A percentile compares a stretch with the other conserved stretches of the same genome.
phyloP scores from a whole-genome alignment of 2,329 filamentous ascomycete species.

The Botrytis sinoallii region DNA sequence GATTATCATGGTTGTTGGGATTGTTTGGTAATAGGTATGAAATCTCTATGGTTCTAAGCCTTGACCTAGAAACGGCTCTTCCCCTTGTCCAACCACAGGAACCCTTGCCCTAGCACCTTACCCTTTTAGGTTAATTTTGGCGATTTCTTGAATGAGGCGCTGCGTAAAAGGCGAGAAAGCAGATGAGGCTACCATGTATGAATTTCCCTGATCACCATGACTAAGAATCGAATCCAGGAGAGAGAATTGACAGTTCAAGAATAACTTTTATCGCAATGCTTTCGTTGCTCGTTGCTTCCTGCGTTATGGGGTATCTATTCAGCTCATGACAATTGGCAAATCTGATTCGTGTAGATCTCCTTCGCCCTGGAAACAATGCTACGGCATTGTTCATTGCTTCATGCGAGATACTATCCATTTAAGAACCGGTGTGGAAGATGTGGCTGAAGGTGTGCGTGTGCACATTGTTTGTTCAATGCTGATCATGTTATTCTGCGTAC shows the following conservation, averaged over 20 bases:
- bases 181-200: constrained; percentile 11
- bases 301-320: constrained; percentile 12
- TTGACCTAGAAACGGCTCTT: constrained; percentile 20
- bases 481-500: constrained; percentile 10
- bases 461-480: not conserved
- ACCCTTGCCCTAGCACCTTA: constrained; percentile 9
- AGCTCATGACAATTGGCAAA: constrained; percentile 7
- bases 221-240: not conserved
- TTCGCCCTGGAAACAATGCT: not conserved
- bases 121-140: constrained; percentile 14
- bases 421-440: constrained; percentile 11
- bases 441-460: constrained; percentile 1
- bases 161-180: constrained; percentile 13
- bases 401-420: constrained; percentile 14
- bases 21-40: not conserved
- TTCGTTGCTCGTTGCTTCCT: constrained; percentile 11
- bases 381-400: constrained; percentile 8
- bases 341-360: constrained; percentile 2
- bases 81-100: not conserved
- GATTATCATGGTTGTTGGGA: not conserved
- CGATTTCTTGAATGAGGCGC: constrained; percentile 13
- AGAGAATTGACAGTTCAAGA: not conserved
- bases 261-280: constrained; percentile 11
- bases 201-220: not conserved
- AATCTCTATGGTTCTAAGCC: not conserved